Conservation (phyloP, 2,329 filamentous ascomycete genomes). For the Neobulgaria alba region DNA sequence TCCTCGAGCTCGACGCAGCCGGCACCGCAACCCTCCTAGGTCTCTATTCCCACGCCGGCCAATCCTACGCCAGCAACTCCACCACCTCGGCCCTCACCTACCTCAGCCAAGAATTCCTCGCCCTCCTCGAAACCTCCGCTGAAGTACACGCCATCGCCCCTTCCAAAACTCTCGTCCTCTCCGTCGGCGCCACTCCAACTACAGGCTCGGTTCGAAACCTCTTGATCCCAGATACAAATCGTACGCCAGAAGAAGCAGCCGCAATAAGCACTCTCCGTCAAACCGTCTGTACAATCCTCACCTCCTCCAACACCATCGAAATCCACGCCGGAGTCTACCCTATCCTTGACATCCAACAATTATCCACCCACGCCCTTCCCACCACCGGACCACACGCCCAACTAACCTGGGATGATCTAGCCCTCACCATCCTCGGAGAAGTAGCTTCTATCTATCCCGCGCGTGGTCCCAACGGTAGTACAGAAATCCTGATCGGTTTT, state of each 20-base stretch:
- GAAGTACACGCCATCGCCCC: slow-evolving; percentile 21
- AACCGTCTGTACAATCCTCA: slow-evolving; percentile 33
- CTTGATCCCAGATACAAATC: slow-evolving; percentile 19
- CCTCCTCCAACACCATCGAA: slow-evolving; percentile 45
- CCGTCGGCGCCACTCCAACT: slow-evolving; percentile 70
- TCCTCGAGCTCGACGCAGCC: slow-evolving; percentile 35
- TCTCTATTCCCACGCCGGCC: slow-evolving; percentile 65
- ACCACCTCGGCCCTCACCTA: slow-evolving; percentile 50
- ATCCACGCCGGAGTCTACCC: slow-evolving; percentile 73
- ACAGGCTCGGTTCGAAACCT: slow-evolving; percentile 58
- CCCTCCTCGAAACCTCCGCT: slow-evolving; percentile 39
- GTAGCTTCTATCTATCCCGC: slow-evolving; percentile 59
- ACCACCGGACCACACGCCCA: too few relatives aligned
- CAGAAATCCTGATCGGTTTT: slow-evolving; percentile 60
- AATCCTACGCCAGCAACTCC: slow-evolving; percentile 53
- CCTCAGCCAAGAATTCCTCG: slow-evolving; percentile 51
- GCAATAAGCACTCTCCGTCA: slow-evolving; percentile 33
- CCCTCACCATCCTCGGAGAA: slow-evolving; percentile 61
- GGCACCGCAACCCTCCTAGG: slow-evolving; percentile 44
- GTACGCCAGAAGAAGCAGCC: slow-evolving; percentile 20
- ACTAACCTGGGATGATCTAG: slow-evolving; percentile 42
- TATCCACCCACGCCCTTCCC: slow-evolving; percentile 58
- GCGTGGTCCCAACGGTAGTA: slow-evolving; percentile 38
- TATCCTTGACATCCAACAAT: slow-evolving; percentile 68
- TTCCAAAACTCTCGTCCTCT: slow-evolving; percentile 41